Conservation (phyloP, 2,329 filamentous ascomycete genomes). For the Aphanocladium album region DNA sequence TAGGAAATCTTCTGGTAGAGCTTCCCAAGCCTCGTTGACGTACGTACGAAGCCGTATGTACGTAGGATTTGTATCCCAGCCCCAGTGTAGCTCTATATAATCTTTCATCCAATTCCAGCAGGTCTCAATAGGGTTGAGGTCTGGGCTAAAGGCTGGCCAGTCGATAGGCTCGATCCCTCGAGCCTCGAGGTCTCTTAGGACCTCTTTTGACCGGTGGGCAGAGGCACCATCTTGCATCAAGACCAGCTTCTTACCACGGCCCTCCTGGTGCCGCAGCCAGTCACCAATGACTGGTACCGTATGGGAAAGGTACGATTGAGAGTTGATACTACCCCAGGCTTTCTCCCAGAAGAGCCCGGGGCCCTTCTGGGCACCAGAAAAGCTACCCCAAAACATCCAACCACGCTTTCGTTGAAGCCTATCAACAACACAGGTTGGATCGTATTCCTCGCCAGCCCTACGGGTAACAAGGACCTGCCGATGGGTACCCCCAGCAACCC, state of each 20-base stretch:
- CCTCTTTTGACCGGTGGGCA: neutral
- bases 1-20: neutral
- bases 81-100: neutral
- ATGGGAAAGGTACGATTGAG: slow-evolving; percentile 17
- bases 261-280: neutral
- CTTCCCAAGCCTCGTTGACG: neutral
- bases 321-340: slow-evolving; percentile 24
- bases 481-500: neutral
- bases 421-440: slow-evolving; percentile 7
- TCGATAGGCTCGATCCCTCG: neutral
- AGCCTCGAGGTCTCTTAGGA: neutral
- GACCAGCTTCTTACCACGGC: too few species aligned
- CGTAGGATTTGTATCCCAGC: neutral
- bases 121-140: neutral
- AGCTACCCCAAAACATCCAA: slow-evolving; percentile 27
- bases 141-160: neutral
- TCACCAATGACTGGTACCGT: neutral
- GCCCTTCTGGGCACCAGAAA: slow-evolving; percentile 22
- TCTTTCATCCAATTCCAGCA: neutral
- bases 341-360: slow-evolving; percentile 28
- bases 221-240: neutral
- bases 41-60: neutral
- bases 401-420: slow-evolving; percentile 18
- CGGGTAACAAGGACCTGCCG: slow-evolving; percentile 2
- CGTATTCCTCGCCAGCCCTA: neutral